phyloP scores from a whole-genome alignment of 2,329 filamentous ascomycete genomes.

The Diaporthe eres region DNA sequence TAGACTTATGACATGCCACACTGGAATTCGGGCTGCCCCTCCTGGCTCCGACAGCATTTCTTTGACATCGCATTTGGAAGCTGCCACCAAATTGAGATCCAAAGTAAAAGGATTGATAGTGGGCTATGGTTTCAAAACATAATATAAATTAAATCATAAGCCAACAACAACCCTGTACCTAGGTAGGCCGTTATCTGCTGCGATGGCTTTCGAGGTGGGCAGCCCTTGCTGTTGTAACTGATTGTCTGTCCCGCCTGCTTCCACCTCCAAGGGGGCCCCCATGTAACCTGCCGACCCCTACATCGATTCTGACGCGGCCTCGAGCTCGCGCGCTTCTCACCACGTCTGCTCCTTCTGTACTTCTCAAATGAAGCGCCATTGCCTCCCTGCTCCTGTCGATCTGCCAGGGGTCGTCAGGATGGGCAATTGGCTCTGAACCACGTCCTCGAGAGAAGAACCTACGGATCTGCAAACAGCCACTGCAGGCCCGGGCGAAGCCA shows the following conservation, averaged over 20 bases:
- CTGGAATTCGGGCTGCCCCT: rapidly evolving
- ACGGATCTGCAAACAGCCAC: constrained; percentile 18
- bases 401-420: constrained; percentile 33
- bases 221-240: not conserved
- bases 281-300: constrained; percentile 19
- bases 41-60: no score
- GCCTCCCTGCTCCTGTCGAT: constrained; percentile 28
- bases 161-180: no score
- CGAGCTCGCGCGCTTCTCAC: constrained; percentile 2
- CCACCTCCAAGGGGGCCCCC: not conserved
- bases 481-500: not conserved
- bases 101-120: not conserved
- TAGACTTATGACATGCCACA: constrained; percentile 31
- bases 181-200: not conserved
- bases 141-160: not conserved
- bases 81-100: not conserved
- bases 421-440: constrained; percentile 36
- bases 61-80: not conserved
- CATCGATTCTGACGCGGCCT: constrained; percentile 9
- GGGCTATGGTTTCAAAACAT: not conserved
- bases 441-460: constrained; percentile 34
- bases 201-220: not conserved
- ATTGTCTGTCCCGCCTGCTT: not conserved
- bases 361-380: constrained; percentile 4
- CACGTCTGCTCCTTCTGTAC: not conserved